phyloP scores from a whole-genome alignment of 371 early-diverging fungal genomes.

The Polyrhizophydium stewartii region DNA sequence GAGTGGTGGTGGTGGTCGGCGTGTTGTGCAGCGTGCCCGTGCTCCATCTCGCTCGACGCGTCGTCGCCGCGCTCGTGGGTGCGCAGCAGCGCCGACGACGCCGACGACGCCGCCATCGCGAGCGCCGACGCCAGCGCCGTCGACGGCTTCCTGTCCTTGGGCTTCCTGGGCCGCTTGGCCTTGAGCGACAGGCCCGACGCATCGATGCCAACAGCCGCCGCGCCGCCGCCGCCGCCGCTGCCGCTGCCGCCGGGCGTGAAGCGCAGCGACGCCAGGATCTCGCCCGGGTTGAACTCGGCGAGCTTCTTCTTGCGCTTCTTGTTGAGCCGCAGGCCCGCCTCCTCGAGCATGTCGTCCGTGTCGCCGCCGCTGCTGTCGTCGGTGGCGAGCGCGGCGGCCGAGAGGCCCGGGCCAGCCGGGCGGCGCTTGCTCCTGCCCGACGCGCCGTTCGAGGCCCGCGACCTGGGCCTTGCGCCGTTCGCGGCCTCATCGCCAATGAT shows the following conservation, averaged over 20 bases:
- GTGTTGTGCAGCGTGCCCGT: not conserved
- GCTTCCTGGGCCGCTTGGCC: constrained; percentile 21
- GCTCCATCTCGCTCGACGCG: not conserved
- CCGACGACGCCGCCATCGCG: not conserved
- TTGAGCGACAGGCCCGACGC: constrained; percentile 2
- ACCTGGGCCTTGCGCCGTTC: too few species aligned
- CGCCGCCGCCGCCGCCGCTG: not conserved
- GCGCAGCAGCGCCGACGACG: not conserved
- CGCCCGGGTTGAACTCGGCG: constrained; percentile 10
- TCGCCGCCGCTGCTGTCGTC: constrained; percentile 34
- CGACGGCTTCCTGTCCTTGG: not conserved
- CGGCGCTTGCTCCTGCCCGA: too few species aligned
- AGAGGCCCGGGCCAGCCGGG: too few species aligned
- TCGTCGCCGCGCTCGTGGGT: not conserved
- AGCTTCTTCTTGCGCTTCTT: constrained; percentile 23
- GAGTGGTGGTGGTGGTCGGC: not conserved
- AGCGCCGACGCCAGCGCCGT: not conserved
- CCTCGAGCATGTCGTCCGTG: constrained; percentile 42
- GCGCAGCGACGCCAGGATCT: not conserved
- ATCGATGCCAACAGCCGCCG: not conserved
- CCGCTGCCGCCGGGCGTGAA: not conserved
- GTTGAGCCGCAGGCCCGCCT: constrained; percentile 22
- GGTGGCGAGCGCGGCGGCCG: too few species aligned
- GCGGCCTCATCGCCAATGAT: not conserved
- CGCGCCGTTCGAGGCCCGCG: too few species aligned